Base-by-base conservation (phyloP, 805 yeast genomes). In the Wickerhamiella kurtzmanii region DNA sequence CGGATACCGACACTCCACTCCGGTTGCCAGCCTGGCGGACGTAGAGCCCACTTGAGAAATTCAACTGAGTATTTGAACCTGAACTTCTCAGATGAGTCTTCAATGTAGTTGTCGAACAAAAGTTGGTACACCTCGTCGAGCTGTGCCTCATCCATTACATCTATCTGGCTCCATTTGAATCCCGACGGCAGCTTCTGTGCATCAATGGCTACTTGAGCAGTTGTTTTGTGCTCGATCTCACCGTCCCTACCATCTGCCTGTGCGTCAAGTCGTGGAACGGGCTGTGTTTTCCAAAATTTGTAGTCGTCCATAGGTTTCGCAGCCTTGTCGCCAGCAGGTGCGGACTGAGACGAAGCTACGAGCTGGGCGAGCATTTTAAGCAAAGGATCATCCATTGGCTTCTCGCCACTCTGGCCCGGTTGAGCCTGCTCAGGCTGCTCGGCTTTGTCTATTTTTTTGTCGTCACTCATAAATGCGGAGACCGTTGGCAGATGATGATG, bases 281-380 rank as follows among this genome's bases (percentile, higher is more conserved):
- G 98, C 66, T 92, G 98, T 2, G 98, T 92, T 59, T 82, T 84
- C 98, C 98, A 92, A 66, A 92, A 92, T 67, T 83, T 85, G 69
- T 88, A 85, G 60, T 88, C 94, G 45, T 82, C 78, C 83, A 87
- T 86, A 19, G 79, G 52, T 53, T 66, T 66, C 36, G 42, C 16
- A 28, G 41, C 19, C n/a, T 28, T 15, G 22, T 3, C 20, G 9
- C 38, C 41, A 9, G 41, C 43, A 9, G 44, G 39, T n/a, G 13
- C 21, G n/a, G 35, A 19, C 43, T 48, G 47, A 13, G 22, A 15
- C 43, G 45, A 44, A 5, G 53, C 45, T 38, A 49, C 45, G 25
- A 48, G 47, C 50, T 52, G 51, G 22, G 50, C 53, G 17, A 52
- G 49, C 44, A 49, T 50, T 32, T 53, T 47, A 25, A 51, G 45